Evolutionary conservation across 163 green algal genomes (phyloP), one percentile per base, ranked within the genome.

Genomic region (Chlamydomonas reinhardtii): DNA sequence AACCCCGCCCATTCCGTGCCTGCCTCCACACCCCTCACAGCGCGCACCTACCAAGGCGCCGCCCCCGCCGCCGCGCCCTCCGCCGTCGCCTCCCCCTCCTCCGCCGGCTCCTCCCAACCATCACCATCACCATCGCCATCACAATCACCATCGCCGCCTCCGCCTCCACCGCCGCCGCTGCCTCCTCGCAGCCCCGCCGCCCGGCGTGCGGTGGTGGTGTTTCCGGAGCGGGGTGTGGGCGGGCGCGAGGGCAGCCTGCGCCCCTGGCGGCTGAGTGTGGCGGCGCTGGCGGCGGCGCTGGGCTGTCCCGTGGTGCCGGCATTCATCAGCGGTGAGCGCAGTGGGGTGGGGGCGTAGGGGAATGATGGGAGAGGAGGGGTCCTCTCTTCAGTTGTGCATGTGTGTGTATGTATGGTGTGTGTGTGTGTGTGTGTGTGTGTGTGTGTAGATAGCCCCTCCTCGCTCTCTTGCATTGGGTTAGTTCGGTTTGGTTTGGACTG

Each of bases 171-270:
- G 17, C 71, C 9, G 5, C 71, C 12, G 37, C 37, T 8, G 37
- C 24, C 12, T 5, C 71, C 15, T 15, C 37, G 43, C 70, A 15
- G 31, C 73, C 48, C 73, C 48, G 29, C 34, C 48, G 2, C 52
- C 73, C 20, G 56, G 0, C 74, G 74, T 34, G 75, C 75, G 32
- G 32, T 82, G 75, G 75, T 82, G 59, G 24, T 82, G 59, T 82
- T 82, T 62, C 75, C 75, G 22, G 75, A 82, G 61, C 59, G 59
- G 0, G 59, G 34, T 0, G 75, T 82, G 75, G 75, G 75, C 12
- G 75, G 75, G 0, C 59, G 59, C 2, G 75, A 82, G 75, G 75
- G 75, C 75, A 17, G 17, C 9, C 35, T 73, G 61, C 75, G 75
- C 61, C 75, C 75, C 35, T 82, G 75, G 75, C 61, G 59, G 11